Conservation (phyloP, 2,329 filamentous ascomycete genomes). For the Mycosphaerella sp. region DNA sequence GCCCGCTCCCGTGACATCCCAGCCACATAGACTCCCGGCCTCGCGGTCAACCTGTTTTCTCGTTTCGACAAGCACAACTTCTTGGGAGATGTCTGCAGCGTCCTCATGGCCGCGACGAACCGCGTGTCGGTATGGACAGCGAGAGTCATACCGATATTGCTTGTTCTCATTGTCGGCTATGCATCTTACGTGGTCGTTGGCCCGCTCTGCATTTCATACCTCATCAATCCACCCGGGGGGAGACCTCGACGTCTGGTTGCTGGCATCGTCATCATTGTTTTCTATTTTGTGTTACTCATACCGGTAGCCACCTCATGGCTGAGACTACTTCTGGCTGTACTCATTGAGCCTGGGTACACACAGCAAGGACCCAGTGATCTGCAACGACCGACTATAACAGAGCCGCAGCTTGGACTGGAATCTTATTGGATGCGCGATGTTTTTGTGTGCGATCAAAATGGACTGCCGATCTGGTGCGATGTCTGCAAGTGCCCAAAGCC, state of each 20-base stretch:
- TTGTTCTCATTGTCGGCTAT: constrained; percentile 29
- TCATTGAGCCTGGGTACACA: constrained; percentile 66
- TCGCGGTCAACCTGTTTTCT: background rate
- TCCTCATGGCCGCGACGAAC: constrained; percentile 14
- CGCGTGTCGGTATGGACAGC: constrained; percentile 25
- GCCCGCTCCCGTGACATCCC: too few relatives aligned
- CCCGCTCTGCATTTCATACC: constrained; percentile 58
- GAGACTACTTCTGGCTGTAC: constrained; percentile 63
- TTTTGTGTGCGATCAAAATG: constrained; percentile 77
- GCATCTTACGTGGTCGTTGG: constrained; percentile 30
- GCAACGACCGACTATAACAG: constrained; percentile 19
- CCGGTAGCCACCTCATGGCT: constrained; percentile 62
- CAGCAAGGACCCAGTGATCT: constrained; percentile 49
- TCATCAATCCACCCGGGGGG: constrained; percentile 48
- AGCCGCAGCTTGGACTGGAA: constrained; percentile 61
- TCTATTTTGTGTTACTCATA: constrained; percentile 67
- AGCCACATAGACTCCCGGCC: constrained; percentile 22
- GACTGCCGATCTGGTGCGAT: constrained; percentile 80
- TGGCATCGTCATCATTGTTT: constrained; percentile 62
- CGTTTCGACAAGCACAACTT: constrained; percentile 1
- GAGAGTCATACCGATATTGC: constrained; percentile 27
- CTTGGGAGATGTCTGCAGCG: background rate
- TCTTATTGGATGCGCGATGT: constrained; percentile 74
- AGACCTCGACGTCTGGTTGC: constrained; percentile 44
- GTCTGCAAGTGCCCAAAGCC: constrained; percentile 82